These are phyloP conservation scores for Alternaria brassicicola DNA, from an alignment of 2,329 filamentous ascomycete genomes.

Conservation along the genomic window DNA sequence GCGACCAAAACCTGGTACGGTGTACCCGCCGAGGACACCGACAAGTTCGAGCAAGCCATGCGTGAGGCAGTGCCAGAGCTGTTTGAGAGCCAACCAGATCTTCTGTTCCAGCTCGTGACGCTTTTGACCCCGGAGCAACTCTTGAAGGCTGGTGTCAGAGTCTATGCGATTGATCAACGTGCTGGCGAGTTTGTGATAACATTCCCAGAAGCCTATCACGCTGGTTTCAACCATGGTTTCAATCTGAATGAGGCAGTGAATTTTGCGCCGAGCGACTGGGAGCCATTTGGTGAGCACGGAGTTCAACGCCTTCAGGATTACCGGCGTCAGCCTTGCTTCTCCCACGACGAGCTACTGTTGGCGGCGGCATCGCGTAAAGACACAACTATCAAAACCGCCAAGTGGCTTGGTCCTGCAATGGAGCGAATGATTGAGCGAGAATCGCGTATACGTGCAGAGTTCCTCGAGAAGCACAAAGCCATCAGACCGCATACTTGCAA, in stretches of 20 bases:
- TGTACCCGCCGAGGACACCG: conserved; percentile 89
- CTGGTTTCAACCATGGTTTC: conserved; percentile 96
- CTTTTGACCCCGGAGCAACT: conserved; percentile 91
- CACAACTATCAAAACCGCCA: conserved; percentile 84
- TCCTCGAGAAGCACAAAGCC: conserved; percentile 69
- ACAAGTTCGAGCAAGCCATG: conserved; percentile 96
- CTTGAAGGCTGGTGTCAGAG: conserved; percentile 87
- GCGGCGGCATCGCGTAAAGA: conserved; percentile 81
- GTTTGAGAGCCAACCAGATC: conserved; percentile 94
- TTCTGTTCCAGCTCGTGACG: conserved; percentile 97
- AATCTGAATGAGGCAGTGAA: conserved; percentile 99
- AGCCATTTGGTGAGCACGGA: conserved; percentile 84
- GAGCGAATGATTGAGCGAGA: conserved; percentile 79
- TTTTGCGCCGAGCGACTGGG: conserved; percentile 94
- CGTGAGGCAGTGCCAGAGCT: conserved; percentile 91
- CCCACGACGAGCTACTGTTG: conserved; percentile 91
- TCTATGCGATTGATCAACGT: conserved; percentile 93
- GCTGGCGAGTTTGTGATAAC: conserved; percentile 96
- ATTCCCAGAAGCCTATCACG: conserved; percentile 95
- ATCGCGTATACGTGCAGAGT: conserved; percentile 68
- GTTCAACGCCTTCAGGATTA: conserved; percentile 87
- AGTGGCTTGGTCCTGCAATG: conserved; percentile 90
- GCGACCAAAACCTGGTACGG: conserved; percentile 99
- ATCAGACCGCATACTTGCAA: conserved; percentile 40
- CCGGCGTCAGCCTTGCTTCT: conserved; percentile 92